phyloP scores from a whole-genome alignment of 202 grass and related monocot genomes.

The Elaeis oleifera region DNA sequence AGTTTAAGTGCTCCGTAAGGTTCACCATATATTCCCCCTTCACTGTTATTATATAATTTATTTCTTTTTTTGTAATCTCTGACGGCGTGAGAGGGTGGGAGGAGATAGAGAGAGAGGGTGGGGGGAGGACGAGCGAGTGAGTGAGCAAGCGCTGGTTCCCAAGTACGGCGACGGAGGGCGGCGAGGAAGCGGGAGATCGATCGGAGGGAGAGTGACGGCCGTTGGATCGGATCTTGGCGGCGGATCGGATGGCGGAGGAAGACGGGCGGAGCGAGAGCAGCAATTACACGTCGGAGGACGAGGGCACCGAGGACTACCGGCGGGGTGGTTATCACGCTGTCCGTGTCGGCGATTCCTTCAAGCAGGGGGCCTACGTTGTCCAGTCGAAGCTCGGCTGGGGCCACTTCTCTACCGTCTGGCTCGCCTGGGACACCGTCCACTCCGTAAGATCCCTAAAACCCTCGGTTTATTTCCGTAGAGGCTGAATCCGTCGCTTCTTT shows the following conservation, averaged over 20 bases:
- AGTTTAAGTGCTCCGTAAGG: too few relatives aligned
- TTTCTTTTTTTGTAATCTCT: too few relatives aligned
- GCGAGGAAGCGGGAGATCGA: background rate
- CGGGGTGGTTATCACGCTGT: conserved; percentile 90
- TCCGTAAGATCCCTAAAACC: conserved; percentile 40
- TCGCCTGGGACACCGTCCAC: conserved; percentile 84
- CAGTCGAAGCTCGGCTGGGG: conserved; percentile 97
- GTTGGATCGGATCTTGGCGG: background rate
- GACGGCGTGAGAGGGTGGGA: too few relatives aligned
- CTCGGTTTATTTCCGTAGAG: too few relatives aligned
- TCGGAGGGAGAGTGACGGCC: background rate
- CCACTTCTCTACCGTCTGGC: conserved; percentile 99
- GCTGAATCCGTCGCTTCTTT: background rate
- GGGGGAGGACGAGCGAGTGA: too few relatives aligned
- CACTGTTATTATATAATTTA: too few relatives aligned
- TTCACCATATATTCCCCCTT: too few relatives aligned
- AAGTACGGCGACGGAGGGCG: background rate
- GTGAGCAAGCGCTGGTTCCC: too few relatives aligned
- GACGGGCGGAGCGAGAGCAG: conserved; percentile 48
- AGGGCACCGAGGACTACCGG: conserved; percentile 93
- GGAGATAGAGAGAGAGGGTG: too few relatives aligned
- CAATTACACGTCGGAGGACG: conserved; percentile 93
- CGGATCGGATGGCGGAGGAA: conserved; percentile 29
- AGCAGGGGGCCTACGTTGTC: conserved; percentile 89
- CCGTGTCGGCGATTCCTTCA: conserved; percentile 84